Conservation (phyloP, 495 filamentous ascomycete species). For the Hyaloscypha bicolor region DNA sequence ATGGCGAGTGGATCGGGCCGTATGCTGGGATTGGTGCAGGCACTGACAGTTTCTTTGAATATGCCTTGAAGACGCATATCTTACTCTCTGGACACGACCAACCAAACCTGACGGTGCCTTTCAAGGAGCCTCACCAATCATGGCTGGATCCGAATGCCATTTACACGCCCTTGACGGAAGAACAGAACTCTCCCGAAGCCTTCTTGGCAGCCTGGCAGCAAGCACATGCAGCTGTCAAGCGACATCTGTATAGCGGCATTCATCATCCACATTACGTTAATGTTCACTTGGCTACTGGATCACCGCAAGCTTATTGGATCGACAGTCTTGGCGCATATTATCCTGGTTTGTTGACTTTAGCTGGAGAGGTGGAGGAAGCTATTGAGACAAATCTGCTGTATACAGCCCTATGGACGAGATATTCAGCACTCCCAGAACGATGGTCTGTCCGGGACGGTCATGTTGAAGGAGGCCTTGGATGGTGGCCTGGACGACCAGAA, state of each 20-base stretch:
- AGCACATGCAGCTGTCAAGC: slow-evolving; percentile 81
- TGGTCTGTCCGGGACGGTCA: slow-evolving; percentile 87
- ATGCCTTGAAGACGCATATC: slow-evolving; percentile 91
- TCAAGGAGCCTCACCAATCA: slow-evolving; percentile 27
- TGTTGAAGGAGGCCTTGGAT: slow-evolving; percentile 83
- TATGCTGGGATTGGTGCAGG: slow-evolving; percentile 93
- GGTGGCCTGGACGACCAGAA: slow-evolving; percentile 95
- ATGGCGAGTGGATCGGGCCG: slow-evolving; percentile 83
- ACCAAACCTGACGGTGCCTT: slow-evolving; percentile 45
- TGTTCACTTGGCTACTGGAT: slow-evolving; percentile 83
- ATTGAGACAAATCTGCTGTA: slow-evolving; percentile 85
- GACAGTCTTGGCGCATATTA: slow-evolving; percentile 96
- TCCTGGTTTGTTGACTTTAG: slow-evolving; percentile 83
- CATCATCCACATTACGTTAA: slow-evolving; percentile 90
- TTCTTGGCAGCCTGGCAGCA: slow-evolving; percentile 87
- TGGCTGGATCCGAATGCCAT: slow-evolving; percentile 58
- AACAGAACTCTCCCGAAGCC: slow-evolving; percentile 70
- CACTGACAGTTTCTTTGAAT: slow-evolving; percentile 97
- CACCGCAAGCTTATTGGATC: slow-evolving; percentile 81
- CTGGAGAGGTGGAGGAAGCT: slow-evolving; percentile 88
- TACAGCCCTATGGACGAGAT: slow-evolving; percentile 92
- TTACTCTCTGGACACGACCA: slow-evolving; percentile 72
- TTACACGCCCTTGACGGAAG: slow-evolving; percentile 60
- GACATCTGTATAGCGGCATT: slow-evolving; percentile 75
- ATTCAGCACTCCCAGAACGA: slow-evolving; percentile 87